Evolutionary conservation across 352 stramenopile species (phyloP).

Genomic region (Peronospora tabacina): DNA sequence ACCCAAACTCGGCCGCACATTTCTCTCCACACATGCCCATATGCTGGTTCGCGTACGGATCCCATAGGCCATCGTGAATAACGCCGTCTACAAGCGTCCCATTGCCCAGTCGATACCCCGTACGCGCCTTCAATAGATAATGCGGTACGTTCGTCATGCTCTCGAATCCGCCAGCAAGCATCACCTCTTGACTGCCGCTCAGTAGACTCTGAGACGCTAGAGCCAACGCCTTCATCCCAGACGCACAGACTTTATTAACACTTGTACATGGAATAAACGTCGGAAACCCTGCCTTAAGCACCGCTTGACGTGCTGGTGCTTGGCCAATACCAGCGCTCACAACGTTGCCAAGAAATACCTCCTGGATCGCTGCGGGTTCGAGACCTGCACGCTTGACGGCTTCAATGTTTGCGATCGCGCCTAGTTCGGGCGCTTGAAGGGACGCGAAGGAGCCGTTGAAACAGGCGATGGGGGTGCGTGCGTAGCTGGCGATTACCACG

Average conservation of each 20-base stretch:
- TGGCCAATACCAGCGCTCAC: constrained; percentile 94
- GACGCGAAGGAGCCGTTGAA: constrained; percentile 90
- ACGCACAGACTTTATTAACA: constrained; percentile 98
- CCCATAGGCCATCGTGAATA: constrained; percentile 95
- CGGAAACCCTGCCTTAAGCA: constrained; percentile 87
- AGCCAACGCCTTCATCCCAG: constrained; percentile 88
- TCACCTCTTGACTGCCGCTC: constrained; percentile 72
- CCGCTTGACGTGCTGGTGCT: constrained; percentile 91
- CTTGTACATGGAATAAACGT: constrained; percentile 93
- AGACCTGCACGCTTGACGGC: constrained; percentile 71
- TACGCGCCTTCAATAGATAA: constrained; percentile 90
- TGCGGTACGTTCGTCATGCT: constrained; percentile 98
- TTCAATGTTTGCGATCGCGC: constrained; percentile 86
- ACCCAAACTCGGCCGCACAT: constrained; percentile 88
- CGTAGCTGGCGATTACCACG: constrained; percentile 92
- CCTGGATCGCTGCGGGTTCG: constrained; percentile 81
- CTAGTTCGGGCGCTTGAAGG: constrained; percentile 88
- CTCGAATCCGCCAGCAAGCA: constrained; percentile 94
- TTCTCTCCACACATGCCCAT: constrained; percentile 95
- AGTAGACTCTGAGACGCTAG: constrained; percentile 87
- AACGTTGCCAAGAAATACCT: constrained; percentile 97
- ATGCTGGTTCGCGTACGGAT: constrained; percentile 94
- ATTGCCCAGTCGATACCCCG: constrained; percentile 90
- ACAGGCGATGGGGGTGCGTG: constrained; percentile 93
- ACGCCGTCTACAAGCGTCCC: constrained; percentile 83